These are phyloP conservation scores for Dioscorea zingiberensis DNA, from an alignment of 106 monocot genomes.

Conservation along the genomic window DNA sequence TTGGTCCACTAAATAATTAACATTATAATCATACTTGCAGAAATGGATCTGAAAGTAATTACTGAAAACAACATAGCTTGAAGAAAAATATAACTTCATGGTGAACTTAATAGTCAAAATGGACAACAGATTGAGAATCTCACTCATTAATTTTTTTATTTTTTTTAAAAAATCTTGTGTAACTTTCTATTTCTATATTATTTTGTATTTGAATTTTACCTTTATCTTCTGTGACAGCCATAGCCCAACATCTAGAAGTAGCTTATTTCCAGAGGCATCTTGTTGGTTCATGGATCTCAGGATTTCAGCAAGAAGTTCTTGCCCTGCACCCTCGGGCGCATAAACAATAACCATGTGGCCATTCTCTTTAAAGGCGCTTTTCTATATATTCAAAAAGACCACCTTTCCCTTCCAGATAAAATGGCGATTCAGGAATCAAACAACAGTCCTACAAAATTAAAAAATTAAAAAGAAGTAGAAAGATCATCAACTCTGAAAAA, in stretches of 20 bases:
- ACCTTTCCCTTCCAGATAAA: slow-evolving; percentile 68
- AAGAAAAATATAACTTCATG: too few relatives aligned
- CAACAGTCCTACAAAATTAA: slow-evolving; percentile 24
- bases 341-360: slow-evolving; percentile 17
- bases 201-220: slow-evolving; percentile 20
- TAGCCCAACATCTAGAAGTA: slow-evolving; percentile 73
- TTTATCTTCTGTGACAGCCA: slow-evolving; percentile 92
- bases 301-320: slow-evolving; percentile 78
- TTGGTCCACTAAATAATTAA: too few relatives aligned
- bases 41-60: too few relatives aligned
- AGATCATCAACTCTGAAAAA: neutral
- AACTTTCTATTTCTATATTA: too few relatives aligned
- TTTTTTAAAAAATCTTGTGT: too few relatives aligned
- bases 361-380: slow-evolving; percentile 24
- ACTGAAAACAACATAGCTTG: too few relatives aligned
- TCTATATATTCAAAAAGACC: slow-evolving; percentile 40
- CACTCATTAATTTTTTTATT: too few relatives aligned
- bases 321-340: slow-evolving; percentile 94
- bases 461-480: neutral
- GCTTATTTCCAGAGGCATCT: slow-evolving; percentile 95
- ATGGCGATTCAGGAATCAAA: slow-evolving; percentile 47
- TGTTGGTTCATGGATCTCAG: slow-evolving; percentile 41
- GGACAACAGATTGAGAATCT: too few relatives aligned
- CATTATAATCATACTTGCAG: too few relatives aligned
- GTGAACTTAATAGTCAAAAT: too few relatives aligned